phyloP scores from a whole-genome alignment of 495 filamentous ascomycete genomes.

The Collariella sp. region DNA sequence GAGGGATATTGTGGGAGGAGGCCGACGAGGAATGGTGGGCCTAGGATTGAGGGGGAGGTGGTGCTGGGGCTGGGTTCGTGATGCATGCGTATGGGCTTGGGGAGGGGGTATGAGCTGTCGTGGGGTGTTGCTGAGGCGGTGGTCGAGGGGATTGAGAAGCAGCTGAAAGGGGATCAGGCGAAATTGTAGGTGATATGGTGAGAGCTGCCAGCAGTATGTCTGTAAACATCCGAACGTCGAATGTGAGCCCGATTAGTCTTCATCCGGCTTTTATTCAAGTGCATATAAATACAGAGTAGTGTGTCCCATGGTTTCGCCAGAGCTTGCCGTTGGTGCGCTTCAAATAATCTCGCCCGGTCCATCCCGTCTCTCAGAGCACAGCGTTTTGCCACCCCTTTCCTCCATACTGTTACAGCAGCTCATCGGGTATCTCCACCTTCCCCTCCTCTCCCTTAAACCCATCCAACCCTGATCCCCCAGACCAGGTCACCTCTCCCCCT shows the following conservation, averaged over 20 bases:
- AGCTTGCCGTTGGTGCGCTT: too few species aligned
- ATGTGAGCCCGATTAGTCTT: neutral
- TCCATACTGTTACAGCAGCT: neutral
- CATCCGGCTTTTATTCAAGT: neutral
- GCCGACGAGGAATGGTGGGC: constrained; percentile 36
- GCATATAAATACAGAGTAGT: neutral
- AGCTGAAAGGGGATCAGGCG: constrained; percentile 12
- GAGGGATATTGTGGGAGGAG: constrained; percentile 40
- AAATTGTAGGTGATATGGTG: constrained; percentile 5
- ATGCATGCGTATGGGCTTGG: constrained; percentile 59
- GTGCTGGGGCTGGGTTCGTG: constrained; percentile 30
- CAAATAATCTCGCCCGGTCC: too few species aligned
- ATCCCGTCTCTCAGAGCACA: too few species aligned
- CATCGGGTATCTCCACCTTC: neutral
- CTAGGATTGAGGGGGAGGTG: constrained; percentile 36
- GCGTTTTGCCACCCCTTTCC: neutral
- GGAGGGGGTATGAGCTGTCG: constrained; percentile 48
- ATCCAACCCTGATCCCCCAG: too few species aligned
- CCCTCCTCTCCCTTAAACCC: neutral
- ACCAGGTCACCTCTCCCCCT: neutral
- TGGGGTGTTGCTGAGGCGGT: constrained; percentile 42
- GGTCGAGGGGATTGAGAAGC: constrained; percentile 21
- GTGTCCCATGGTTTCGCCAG: neutral
- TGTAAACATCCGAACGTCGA: neutral
- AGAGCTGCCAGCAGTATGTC: neutral